These are phyloP conservation scores for Termitomyces sp. DNA, from an alignment of 768 basidiomycete species.

Conservation along the genomic window DNA sequence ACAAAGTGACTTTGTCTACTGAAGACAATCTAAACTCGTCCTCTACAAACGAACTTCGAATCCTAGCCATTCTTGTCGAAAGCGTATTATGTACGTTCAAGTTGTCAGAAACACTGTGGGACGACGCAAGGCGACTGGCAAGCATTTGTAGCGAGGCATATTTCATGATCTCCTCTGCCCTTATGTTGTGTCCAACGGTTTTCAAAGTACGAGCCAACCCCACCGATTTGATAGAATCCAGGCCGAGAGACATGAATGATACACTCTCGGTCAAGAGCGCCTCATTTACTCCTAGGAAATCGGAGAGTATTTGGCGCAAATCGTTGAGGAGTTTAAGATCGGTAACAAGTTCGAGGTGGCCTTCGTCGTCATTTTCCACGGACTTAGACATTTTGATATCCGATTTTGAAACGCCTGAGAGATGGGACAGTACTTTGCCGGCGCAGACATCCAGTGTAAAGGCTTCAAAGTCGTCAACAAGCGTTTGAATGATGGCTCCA, in stretches of 20 bases:
- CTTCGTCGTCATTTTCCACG: neutral
- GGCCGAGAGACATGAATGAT: conserved; percentile 39
- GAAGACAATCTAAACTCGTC: conserved; percentile 15
- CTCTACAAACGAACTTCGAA: conserved; percentile 6
- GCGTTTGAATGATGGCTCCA: conserved; percentile 5
- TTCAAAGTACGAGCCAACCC: conserved; percentile 32
- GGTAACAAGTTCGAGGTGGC: neutral
- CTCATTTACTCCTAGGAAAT: conserved; percentile 22
- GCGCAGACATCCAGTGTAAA: conserved; percentile 11
- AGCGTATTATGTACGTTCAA: neutral
- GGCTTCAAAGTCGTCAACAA: conserved; percentile 21
- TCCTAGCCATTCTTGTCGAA: neutral
- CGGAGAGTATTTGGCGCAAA: conserved; percentile 16
- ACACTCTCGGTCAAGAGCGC: conserved; percentile 17
- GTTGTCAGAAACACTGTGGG: neutral
- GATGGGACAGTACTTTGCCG: neutral
- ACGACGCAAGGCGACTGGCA: neutral
- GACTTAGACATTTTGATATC: neutral
- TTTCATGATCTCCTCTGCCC: conserved; percentile 33
- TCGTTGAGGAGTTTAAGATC: conserved; percentile 13
- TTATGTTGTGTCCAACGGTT: conserved; percentile 25
- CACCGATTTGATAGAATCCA: conserved; percentile 44
- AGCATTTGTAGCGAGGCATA: conserved; percentile 18
- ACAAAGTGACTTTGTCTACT: conserved; percentile 27
- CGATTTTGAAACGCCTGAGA: neutral